Evolutionary conservation across 495 filamentous ascomycete genomes (phyloP).

Genomic region (Lasiosphaeria hispida): DNA sequence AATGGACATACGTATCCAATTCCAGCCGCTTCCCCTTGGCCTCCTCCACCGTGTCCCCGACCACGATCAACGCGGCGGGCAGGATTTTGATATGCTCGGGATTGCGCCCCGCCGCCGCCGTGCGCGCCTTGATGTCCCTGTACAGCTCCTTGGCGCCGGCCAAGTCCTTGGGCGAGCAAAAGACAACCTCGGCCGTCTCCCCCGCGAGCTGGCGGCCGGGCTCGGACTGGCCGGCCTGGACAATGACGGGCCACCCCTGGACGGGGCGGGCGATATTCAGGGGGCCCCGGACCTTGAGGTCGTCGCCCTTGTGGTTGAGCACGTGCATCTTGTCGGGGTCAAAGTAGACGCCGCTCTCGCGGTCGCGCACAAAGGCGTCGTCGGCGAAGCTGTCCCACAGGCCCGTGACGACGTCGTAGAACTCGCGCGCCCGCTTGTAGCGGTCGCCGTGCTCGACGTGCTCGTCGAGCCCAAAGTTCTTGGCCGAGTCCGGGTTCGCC

Average conservation of each 20-base stretch:
- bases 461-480: constrained; percentile 53
- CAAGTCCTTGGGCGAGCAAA: constrained; percentile 39
- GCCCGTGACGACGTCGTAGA: constrained; percentile 52
- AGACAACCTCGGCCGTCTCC: constrained; percentile 56
- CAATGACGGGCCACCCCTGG: constrained; percentile 57
- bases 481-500: constrained; percentile 53
- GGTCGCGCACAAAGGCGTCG: constrained; percentile 51
- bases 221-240: constrained; percentile 56
- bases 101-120: constrained; percentile 41
- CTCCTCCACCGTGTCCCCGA: constrained; percentile 46
- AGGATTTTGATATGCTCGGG: constrained; percentile 51
- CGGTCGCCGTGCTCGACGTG: constrained; percentile 58
- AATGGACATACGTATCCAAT: constrained; percentile 53
- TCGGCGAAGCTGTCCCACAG: constrained; percentile 59
- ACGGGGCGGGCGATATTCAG: constrained; percentile 54
- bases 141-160: constrained; percentile 50
- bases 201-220: constrained; percentile 52
- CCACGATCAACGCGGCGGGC: constrained; percentile 49
- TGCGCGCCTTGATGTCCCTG: constrained; percentile 50
- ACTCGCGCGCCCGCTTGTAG: constrained; percentile 59
- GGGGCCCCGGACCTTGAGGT: constrained; percentile 45
- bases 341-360: constrained; percentile 47
- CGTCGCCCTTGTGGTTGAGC: constrained; percentile 49
- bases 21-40: constrained; percentile 48
- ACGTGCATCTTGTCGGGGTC: constrained; percentile 50